Conservation (phyloP, 352 stramenopile genomes). For the Pythium coloratum region DNA sequence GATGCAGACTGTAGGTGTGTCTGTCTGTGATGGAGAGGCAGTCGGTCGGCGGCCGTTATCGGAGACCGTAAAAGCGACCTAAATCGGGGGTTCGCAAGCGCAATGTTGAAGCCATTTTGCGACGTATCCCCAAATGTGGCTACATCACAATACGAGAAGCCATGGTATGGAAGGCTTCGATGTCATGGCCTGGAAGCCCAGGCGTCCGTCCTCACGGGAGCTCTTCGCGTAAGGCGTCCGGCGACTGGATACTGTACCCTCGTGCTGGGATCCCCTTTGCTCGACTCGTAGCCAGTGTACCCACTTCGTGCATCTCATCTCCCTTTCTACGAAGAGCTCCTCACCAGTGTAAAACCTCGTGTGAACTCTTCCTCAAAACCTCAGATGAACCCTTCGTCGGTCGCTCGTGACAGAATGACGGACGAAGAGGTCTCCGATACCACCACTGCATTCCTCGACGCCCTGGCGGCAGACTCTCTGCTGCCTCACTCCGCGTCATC, state of each 20-base stretch:
- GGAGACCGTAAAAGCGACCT: background rate
- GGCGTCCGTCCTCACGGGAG: too few species aligned
- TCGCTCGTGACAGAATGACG: background rate
- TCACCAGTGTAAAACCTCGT: background rate
- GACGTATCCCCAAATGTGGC: too few species aligned
- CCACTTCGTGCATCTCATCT: slow-evolving; percentile 5
- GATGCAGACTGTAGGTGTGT: background rate
- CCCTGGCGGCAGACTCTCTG: background rate
- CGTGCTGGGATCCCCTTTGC: too few species aligned
- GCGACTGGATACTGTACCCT: too few species aligned
- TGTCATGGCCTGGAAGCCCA: too few species aligned
- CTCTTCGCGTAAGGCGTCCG: too few species aligned
- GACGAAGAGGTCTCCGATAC: background rate
- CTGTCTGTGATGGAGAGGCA: too few species aligned
- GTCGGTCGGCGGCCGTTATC: background rate
- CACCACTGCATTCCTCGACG: background rate
- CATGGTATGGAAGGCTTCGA: too few species aligned
- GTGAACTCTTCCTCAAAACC: background rate
- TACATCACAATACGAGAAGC: too few species aligned
- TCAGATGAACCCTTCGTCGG: background rate
- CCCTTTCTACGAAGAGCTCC: background rate
- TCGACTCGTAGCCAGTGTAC: background rate
- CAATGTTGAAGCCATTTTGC: too few species aligned
- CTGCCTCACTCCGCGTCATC: background rate
- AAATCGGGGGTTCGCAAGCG: too few species aligned